Evolutionary conservation across 2,329 filamentous ascomycete genomes (phyloP).

Genomic region (Pleurostoma richardsiae): DNA sequence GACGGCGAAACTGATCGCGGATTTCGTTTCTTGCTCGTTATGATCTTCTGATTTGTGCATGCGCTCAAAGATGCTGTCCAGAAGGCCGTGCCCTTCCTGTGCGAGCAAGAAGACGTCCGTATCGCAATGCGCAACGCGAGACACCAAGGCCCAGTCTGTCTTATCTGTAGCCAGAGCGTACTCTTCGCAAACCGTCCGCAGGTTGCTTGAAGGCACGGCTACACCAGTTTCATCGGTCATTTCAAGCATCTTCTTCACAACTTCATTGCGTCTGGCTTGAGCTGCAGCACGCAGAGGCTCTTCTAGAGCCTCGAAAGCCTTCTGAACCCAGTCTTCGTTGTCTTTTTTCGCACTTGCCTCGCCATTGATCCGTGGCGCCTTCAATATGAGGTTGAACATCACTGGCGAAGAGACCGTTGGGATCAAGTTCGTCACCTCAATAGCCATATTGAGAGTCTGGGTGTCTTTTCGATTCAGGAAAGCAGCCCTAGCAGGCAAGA

Average conservation of each 20-base stretch:
- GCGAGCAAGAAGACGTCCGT: constrained; percentile 38
- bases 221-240: constrained; percentile 22
- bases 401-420: constrained; percentile 32
- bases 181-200: constrained; percentile 35
- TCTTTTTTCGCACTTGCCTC: constrained; percentile 33
- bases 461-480: constrained; percentile 38
- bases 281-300: constrained; percentile 16
- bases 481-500: constrained; percentile 43
- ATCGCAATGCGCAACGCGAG: constrained; percentile 35
- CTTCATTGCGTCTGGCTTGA: constrained; percentile 11
- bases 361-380: constrained; percentile 18
- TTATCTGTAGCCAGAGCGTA: constrained; percentile 29
- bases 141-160: constrained; percentile 38
- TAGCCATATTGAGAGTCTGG: constrained; percentile 32
- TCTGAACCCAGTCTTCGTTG: constrained; percentile 33
- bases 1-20: constrained; percentile 28
- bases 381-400: constrained; percentile 36
- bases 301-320: constrained; percentile 25
- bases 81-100: constrained; percentile 29
- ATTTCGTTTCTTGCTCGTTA: no score
- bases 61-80: constrained; percentile 32
- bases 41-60: constrained; percentile 13
- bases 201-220: constrained; percentile 29
- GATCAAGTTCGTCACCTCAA: constrained; percentile 29
- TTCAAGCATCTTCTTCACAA: constrained; percentile 23